phyloP scores from a whole-genome alignment of 2,329 filamentous ascomycete genomes.

The Pseudogymnoascus sp. region DNA sequence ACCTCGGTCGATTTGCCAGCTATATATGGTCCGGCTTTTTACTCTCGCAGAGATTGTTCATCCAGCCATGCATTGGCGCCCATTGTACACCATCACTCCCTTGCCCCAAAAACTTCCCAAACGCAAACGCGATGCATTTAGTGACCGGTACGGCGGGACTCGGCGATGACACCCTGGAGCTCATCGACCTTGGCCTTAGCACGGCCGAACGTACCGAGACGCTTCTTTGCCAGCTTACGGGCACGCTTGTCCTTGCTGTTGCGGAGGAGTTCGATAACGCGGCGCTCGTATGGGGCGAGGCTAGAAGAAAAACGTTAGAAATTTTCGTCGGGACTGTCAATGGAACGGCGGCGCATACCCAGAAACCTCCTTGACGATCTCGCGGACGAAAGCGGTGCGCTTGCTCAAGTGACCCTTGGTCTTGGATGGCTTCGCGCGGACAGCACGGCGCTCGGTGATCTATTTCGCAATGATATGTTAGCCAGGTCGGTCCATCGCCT shows the following conservation, averaged over 20 bases:
- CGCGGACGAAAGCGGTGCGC: constrained; percentile 92
- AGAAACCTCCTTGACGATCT: constrained; percentile 97
- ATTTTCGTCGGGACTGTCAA: not conserved
- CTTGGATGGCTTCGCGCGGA: constrained; percentile 70
- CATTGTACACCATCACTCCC: constrained; percentile 10
- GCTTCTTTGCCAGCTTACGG: constrained; percentile 98
- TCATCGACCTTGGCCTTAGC: constrained; percentile 99
- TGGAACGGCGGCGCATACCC: constrained; percentile 51
- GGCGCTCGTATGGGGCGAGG: constrained; percentile 92
- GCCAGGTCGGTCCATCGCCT: constrained; percentile 51
- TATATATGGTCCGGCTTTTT: constrained; percentile 1
- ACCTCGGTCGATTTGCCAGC: constrained; percentile 5
- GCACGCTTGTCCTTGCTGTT: constrained; percentile 99
- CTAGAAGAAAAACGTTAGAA: constrained; percentile 32
- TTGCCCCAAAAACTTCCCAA: constrained; percentile 3
- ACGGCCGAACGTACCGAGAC: constrained; percentile 97
- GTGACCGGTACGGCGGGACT: constrained; percentile 74
- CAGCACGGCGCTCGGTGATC: constrained; percentile 75
- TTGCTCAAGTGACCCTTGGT: constrained; percentile 96
- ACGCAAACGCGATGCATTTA: constrained; percentile 36
- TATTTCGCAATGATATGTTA: constrained; percentile 35
- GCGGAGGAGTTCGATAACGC: constrained; percentile 96
- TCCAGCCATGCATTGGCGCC: constrained; percentile 1
- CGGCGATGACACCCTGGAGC: constrained; percentile 95
- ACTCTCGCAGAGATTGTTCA: constrained; percentile 8